Conservation (phyloP, 495 filamentous ascomycete species). For the Penicillium samsonianum region DNA sequence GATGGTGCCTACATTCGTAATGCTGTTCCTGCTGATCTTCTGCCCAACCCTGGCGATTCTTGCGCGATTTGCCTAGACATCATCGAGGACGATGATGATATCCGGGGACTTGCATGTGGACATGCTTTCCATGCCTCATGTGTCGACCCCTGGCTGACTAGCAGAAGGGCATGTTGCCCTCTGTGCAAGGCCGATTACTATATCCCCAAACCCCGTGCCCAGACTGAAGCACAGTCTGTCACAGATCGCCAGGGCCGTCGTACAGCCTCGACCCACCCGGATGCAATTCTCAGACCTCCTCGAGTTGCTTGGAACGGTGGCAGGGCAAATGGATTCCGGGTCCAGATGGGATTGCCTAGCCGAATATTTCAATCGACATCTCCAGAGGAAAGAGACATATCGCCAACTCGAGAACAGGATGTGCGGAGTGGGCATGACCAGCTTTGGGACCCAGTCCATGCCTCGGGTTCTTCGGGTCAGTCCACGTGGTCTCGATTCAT, state of each 20-base stretch:
- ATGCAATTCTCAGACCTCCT: slow-evolving; percentile 23
- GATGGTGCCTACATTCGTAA: slow-evolving; percentile 85
- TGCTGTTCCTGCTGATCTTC: slow-evolving; percentile 76
- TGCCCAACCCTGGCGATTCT: slow-evolving; percentile 86
- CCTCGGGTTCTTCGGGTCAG: neutral
- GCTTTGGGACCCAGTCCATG: neutral
- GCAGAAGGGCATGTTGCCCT: slow-evolving; percentile 89
- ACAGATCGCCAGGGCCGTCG: slow-evolving; percentile 25
- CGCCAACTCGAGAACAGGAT: slow-evolving; percentile 2
- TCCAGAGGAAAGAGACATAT: neutral
- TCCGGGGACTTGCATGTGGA: slow-evolving; percentile 89
- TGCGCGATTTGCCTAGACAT: slow-evolving; percentile 96
- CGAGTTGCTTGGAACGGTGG: slow-evolving; percentile 20
- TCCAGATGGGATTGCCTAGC: slow-evolving; percentile 19
- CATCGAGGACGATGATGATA: slow-evolving; percentile 92
- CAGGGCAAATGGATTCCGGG: slow-evolving; percentile 14
- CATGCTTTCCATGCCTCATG: slow-evolving; percentile 96
- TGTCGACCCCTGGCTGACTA: slow-evolving; percentile 95
- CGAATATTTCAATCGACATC: slow-evolving; percentile 22
- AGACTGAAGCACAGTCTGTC: slow-evolving; percentile 17
- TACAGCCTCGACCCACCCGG: slow-evolving; percentile 9
- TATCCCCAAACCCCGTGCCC: slow-evolving; percentile 73
- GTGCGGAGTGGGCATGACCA: neutral
- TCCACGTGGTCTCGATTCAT: slow-evolving; percentile 23
- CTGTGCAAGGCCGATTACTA: slow-evolving; percentile 98